Base-by-base conservation (phyloP, 2,329 filamentous ascomycete species). In the Exophiala lecanii-corni region DNA sequence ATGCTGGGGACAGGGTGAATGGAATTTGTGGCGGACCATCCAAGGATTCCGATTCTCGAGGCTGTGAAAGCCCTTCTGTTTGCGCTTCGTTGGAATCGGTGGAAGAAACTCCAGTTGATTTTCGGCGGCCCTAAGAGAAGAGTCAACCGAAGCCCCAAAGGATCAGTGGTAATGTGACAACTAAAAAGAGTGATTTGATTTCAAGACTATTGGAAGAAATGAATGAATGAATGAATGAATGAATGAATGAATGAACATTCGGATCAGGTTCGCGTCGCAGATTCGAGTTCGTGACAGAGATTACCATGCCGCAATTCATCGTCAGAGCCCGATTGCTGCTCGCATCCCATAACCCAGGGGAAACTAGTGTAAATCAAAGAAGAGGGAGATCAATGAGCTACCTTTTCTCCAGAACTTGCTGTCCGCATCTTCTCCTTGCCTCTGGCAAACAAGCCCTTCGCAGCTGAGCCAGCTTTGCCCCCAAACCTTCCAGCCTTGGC, bases 401-500 rank as follows among this genome's bases (percentile, higher is more conserved):
- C 86, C 86, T 94, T 94, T 67, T 92, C 86, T 60, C 66, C 66
- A 40, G 66, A 66, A 52, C 77, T 78, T 61, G 74, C 77, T 50
- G 76, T 72, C 63, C 72, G 72, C 59, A 95, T 81, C 66, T 87
- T 91, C 68, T 78, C 91, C 69, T 86, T 91, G 55, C 89, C 87
- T 69, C 94, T 94, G 54, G 85, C 88, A 63, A 96, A 82, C 52
- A 96, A 67, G 39, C 89, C 91, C 70, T 95, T 95, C 36, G 89
- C 89, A 45, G 88, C 87, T 61, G 87, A 89, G 51, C 78, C 76
- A 21, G 79, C 81, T 58, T 82, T 83, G 17, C 80, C 80, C 47
- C 81, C 77, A 45, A 84, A 69, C 13, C 79, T 69, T 40, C 87
- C 88, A 41, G 89, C 89, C 16, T 84, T 83, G 53, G 92, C 86